Conservation (phyloP, 2,329 filamentous ascomycete species). For the Colletotrichum zoysiae region DNA sequence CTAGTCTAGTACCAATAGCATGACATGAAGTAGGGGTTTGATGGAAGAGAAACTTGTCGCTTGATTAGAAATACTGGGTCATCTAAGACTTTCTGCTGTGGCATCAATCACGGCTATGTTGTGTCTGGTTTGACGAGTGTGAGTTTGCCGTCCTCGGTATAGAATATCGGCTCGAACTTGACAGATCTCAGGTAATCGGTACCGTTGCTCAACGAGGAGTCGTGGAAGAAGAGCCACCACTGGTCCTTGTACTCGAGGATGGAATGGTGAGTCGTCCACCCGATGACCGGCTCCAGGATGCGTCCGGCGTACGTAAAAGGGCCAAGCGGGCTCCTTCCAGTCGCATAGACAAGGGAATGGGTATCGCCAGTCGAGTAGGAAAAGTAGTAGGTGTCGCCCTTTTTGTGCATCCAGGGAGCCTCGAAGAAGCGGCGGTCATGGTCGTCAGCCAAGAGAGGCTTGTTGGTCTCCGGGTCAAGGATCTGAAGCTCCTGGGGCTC, state of each 20-base stretch:
- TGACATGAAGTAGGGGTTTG: neutral
- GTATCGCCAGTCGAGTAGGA: slow-evolving; percentile 84
- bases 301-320: slow-evolving; percentile 80
- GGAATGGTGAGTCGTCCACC: slow-evolving; percentile 87
- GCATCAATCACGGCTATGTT: neutral
- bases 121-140: slow-evolving; percentile 44
- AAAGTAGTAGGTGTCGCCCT: slow-evolving; percentile 77
- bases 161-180: slow-evolving; percentile 81
- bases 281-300: slow-evolving; percentile 80
- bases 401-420: slow-evolving; percentile 84
- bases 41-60: neutral
- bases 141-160: slow-evolving; percentile 75
- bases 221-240: slow-evolving; percentile 84
- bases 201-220: slow-evolving; percentile 75
- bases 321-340: slow-evolving; percentile 72
- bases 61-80: neutral
- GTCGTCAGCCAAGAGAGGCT: slow-evolving; percentile 73
- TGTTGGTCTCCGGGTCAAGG: slow-evolving; percentile 70
- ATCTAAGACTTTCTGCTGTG: neutral
- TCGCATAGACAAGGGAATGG: slow-evolving; percentile 79
- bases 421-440: slow-evolving; percentile 84
- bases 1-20: neutral
- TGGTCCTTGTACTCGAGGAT: slow-evolving; percentile 79
- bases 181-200: slow-evolving; percentile 79
- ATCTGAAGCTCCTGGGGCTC: slow-evolving; percentile 73